A percentile compares a stretch with the other conserved stretches of the same genome.
These are phyloP conservation scores for Pleurotus giganteus DNA, from an alignment of 768 basidiomycete species.

Conservation along the genomic window DNA sequence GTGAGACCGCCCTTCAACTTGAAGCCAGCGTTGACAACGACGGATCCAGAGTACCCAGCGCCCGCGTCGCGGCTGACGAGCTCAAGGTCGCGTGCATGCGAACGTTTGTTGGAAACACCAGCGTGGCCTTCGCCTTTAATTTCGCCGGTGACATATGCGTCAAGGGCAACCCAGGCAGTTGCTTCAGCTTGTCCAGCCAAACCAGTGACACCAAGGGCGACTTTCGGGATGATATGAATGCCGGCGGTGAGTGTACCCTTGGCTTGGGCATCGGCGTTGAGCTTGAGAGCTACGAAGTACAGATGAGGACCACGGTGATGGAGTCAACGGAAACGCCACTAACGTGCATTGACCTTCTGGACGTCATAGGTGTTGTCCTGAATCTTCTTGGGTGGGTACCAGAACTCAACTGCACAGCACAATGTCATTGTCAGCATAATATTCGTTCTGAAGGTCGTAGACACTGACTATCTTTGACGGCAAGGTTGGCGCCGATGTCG, in stretches of 20 bases:
- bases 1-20: constrained; percentile 4
- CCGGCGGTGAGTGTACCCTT: neutral
- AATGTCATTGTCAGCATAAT: neutral
- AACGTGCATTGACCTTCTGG: neutral
- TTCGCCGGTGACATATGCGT: constrained; percentile 4
- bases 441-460: neutral
- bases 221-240: constrained; percentile 2
- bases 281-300: neutral
- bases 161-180: constrained; percentile 1
- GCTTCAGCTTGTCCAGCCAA: neutral
- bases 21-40: constrained; percentile 5
- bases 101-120: neutral
- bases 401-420: constrained; percentile 1
- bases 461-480: constrained; percentile 1
- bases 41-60: constrained; percentile 1
- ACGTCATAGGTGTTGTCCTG: neutral
- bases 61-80: neutral
- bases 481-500: constrained; percentile 1
- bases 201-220: constrained; percentile 1
- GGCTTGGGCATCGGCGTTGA: constrained; percentile 4
- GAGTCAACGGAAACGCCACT: neutral
- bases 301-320: neutral
- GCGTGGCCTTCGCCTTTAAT: constrained; percentile 4
- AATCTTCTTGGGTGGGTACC: constrained; percentile 4
- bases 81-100: constrained; percentile 3